A percentile compares a stretch with the other conserved stretches of the same genome.
Evolutionary conservation across 192 early-diverging fungal genomes (phyloP).

Genomic region (Blastocladiella britannica): DNA sequence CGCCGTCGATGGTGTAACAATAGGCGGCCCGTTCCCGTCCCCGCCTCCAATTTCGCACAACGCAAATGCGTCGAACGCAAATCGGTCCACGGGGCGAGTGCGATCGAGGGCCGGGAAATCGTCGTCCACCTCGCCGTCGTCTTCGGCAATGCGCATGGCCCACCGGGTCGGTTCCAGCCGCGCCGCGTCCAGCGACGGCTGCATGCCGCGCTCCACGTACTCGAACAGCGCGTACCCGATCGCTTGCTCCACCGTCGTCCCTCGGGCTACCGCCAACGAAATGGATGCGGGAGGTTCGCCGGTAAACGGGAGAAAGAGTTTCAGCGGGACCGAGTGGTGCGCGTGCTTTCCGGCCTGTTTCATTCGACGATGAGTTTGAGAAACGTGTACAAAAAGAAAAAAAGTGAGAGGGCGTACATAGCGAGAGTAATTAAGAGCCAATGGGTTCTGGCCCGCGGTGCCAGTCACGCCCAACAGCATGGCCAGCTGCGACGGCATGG

Average conservation of each 20-base stretch:
- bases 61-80: constrained; percentile 80
- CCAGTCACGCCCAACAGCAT: too few species aligned
- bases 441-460: too few species aligned
- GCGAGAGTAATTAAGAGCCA: background rate
- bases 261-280: constrained; percentile 29
- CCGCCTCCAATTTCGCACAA: constrained; percentile 22
- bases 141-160: constrained; percentile 81
- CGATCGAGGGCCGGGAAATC: constrained; percentile 91
- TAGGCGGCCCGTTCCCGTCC: background rate
- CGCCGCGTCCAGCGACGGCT: constrained; percentile 38
- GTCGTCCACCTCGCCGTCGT: constrained; percentile 88
- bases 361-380: background rate
- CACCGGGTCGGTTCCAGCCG: constrained; percentile 52
- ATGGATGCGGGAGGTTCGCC: background rate
- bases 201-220: constrained; percentile 49
- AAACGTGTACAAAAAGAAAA: background rate
- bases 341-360: background rate
- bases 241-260: constrained; percentile 74
- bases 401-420: background rate
- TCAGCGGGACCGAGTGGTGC: background rate
- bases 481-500: too few species aligned
- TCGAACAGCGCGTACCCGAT: constrained; percentile 83
- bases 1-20: too few species aligned
- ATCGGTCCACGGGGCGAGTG: constrained; percentile 58
- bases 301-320: background rate